phyloP scores from a whole-genome alignment of 2,329 filamentous ascomycete species.

The Ramularia endophylla region DNA sequence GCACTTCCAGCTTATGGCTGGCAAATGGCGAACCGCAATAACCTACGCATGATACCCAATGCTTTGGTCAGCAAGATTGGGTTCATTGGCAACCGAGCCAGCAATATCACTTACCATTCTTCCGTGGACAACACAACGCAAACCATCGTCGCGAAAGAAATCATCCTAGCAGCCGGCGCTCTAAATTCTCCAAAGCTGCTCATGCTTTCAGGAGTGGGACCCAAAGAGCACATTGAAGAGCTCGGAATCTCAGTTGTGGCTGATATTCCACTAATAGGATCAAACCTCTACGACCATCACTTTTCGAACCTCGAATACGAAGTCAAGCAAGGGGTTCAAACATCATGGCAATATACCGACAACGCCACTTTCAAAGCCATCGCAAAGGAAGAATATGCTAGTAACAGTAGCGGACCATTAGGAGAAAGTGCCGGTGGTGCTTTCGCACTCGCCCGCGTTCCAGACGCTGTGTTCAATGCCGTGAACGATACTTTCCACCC shows the following conservation, averaged over 20 bases:
- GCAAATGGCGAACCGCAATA: constrained; percentile 6
- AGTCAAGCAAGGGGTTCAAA: background rate
- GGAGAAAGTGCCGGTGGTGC: constrained; percentile 31
- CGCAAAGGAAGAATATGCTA: constrained; percentile 31
- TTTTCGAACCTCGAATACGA: constrained; percentile 28
- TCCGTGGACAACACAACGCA: constrained; percentile 1
- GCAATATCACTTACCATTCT: constrained; percentile 4
- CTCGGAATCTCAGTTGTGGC: constrained; percentile 50
- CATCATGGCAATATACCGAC: constrained; percentile 23
- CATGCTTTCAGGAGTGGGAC: constrained; percentile 59
- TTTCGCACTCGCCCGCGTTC: constrained; percentile 31
- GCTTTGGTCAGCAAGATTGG: constrained; percentile 10
- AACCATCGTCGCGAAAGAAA: constrained; percentile 32
- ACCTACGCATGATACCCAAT: constrained; percentile 6
- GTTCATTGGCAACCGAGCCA: constrained; percentile 6
- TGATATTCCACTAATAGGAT: constrained; percentile 57
- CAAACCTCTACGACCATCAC: constrained; percentile 45
- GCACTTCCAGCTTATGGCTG: constrained; percentile 7
- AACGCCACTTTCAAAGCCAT: constrained; percentile 6
- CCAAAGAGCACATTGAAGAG: constrained; percentile 44
- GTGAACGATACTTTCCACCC: constrained; percentile 6
- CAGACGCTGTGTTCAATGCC: constrained; percentile 2
- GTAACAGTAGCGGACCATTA: constrained; percentile 47
- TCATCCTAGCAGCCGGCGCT: constrained; percentile 46
- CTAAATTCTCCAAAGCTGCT: constrained; percentile 61